These are phyloP conservation scores for Podaxis sp. DNA, from an alignment of 768 basidiomycete genomes.

Conservation along the genomic window DNA sequence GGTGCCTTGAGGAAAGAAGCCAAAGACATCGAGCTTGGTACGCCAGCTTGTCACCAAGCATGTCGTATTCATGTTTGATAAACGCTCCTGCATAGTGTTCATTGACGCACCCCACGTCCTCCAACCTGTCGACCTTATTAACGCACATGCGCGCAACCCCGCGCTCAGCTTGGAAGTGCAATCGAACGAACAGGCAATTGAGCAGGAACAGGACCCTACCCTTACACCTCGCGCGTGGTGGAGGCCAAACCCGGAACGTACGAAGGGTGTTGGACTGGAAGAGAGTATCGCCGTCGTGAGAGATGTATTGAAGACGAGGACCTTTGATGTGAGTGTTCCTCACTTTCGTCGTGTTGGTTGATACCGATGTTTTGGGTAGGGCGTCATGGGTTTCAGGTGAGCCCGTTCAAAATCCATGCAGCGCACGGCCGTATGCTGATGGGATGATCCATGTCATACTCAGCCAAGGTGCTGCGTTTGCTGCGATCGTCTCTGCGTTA, in stretches of 20 bases:
- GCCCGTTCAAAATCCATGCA: neutral
- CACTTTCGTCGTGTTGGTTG: neutral
- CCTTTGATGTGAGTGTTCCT: slow-evolving; percentile 55
- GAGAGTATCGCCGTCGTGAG: slow-evolving; percentile 51
- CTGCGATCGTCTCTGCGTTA: slow-evolving; percentile 63
- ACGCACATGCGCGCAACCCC: slow-evolving; percentile 19
- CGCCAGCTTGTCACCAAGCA: slow-evolving; percentile 6
- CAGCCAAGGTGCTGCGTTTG: slow-evolving; percentile 76
- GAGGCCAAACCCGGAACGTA: slow-evolving; percentile 49
- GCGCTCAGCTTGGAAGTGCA: slow-evolving; percentile 28
- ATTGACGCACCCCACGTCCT: slow-evolving; percentile 70
- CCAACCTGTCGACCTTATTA: slow-evolving; percentile 57
- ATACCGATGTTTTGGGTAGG: slow-evolving; percentile 36
- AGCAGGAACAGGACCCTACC: slow-evolving; percentile 44
- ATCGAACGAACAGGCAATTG: slow-evolving; percentile 36
- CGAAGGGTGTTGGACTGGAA: slow-evolving; percentile 52
- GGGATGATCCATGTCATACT: neutral
- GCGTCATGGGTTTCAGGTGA: slow-evolving; percentile 76
- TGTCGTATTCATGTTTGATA: slow-evolving; percentile 1
- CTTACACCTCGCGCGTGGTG: slow-evolving; percentile 70
- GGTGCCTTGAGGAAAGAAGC: slow-evolving; percentile 72
- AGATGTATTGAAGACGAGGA: slow-evolving; percentile 52
- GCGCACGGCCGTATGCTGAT: neutral
- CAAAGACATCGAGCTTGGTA: slow-evolving; percentile 67
- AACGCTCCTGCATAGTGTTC: slow-evolving; percentile 53